phyloP scores from a whole-genome alignment of 2,329 filamentous ascomycete genomes.

The Calcarisporium arbuscula region DNA sequence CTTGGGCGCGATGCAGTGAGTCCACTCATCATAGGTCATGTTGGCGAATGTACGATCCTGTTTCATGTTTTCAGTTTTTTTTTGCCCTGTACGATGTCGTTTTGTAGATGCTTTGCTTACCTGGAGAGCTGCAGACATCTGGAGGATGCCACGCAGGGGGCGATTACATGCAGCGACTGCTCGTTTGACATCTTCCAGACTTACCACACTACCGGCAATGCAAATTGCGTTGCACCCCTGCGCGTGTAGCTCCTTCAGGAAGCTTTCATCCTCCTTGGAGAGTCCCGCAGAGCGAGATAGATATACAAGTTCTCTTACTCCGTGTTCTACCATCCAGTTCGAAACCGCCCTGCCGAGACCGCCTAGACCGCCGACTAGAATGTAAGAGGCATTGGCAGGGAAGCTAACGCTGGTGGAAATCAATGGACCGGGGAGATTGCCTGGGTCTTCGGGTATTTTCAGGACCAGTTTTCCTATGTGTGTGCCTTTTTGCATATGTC shows the following conservation, averaged over 20 bases:
- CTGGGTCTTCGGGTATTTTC: neutral
- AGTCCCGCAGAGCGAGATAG: neutral
- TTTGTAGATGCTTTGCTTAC: neutral
- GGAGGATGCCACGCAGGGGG: neutral
- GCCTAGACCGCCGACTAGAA: conserved; percentile 1
- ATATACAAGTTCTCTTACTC: neutral
- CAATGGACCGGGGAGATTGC: too few species aligned
- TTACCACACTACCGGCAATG: neutral
- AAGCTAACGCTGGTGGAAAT: neutral
- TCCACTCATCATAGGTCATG: conserved; percentile 19
- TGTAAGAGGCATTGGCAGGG: neutral
- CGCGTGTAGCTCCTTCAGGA: neutral
- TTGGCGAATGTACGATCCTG: too few species aligned
- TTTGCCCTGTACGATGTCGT: too few species aligned
- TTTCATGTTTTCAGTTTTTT: too few species aligned
- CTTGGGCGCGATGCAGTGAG: conserved; percentile 18
- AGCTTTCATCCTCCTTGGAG: neutral
- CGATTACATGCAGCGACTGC: neutral
- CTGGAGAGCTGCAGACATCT: neutral
- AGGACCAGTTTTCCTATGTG: neutral
- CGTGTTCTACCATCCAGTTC: neutral
- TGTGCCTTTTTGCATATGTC: neutral
- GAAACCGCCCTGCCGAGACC: neutral
- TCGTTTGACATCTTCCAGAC: neutral
- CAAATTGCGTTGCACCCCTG: neutral